Percentiles rank a stretch among this genome's conserved stretches.
Evolutionary conservation across 805 yeast species (phyloP).

Genomic region (Torulaspora gathmanii): DNA sequence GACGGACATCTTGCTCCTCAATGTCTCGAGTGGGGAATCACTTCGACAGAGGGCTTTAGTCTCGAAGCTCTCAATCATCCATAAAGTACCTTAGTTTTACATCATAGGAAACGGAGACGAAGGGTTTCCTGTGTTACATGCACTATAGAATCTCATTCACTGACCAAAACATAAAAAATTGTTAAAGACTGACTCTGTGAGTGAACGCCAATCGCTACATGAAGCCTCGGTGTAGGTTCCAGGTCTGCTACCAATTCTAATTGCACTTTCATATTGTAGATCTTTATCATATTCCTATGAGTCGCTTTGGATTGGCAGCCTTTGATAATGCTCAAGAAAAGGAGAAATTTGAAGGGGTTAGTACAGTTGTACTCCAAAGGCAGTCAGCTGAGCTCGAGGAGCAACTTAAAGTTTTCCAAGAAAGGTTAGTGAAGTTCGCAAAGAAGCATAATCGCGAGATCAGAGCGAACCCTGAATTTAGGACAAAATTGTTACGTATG

Average conservation of each 20-base stretch:
- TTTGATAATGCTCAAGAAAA: conserved; percentile 32
- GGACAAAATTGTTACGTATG: conserved; percentile 68
- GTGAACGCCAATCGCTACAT: not conserved
- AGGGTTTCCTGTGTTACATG: no score
- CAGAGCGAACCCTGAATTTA: conserved; percentile 54
- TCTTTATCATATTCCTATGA: conserved; percentile 28
- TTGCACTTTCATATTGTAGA: not conserved
- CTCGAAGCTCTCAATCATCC: no score
- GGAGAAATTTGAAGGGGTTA: conserved; percentile 16
- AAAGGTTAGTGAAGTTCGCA: conserved; percentile 71
- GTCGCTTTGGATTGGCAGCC: conserved; percentile 45
- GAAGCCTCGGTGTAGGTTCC: not conserved
- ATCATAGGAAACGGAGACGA: no score
- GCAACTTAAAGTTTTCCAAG: conserved; percentile 73
- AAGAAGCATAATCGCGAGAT: conserved; percentile 66
- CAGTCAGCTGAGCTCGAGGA: conserved; percentile 61
- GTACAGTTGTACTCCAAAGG: conserved; percentile 34
- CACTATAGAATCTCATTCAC: no score
- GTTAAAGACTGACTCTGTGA: no score
- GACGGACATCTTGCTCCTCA: conserved; percentile 19
- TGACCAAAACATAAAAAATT: no score
- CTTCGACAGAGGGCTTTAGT: not conserved
- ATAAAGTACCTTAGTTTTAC: no score
- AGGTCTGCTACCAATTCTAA: not conserved
- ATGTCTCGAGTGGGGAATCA: not conserved